A percentile compares a stretch with the other conserved stretches of the same genome.
phyloP scores from a whole-genome alignment of 2,329 filamentous ascomycete genomes.

The Penicillium brevicompactum region DNA sequence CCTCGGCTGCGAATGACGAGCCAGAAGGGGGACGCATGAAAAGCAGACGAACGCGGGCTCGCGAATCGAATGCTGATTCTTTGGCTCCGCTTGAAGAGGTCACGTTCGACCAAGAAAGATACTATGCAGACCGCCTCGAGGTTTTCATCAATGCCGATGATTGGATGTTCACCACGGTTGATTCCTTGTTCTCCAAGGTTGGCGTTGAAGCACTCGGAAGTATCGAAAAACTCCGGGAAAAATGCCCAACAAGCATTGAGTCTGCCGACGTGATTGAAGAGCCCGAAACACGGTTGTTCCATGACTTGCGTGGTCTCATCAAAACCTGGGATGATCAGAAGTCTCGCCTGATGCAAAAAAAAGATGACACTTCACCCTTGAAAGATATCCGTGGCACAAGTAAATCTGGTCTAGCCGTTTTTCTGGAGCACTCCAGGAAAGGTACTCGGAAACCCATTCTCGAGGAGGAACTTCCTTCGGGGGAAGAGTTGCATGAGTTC shows the following conservation, averaged over 20 bases:
- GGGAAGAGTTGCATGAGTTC: conserved; percentile 44
- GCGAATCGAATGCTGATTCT: conserved; percentile 57
- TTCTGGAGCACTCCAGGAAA: conserved; percentile 59
- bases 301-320: conserved; percentile 48
- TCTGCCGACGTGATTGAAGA: conserved; percentile 19
- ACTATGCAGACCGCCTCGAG: conserved; percentile 58
- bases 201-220: conserved; percentile 50
- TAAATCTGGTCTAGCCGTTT: conserved; percentile 54
- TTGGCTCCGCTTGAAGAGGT: conserved; percentile 49
- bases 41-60: conserved; percentile 62
- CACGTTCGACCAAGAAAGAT: conserved; percentile 55
- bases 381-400: conserved; percentile 51
- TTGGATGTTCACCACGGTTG: conserved; percentile 57
- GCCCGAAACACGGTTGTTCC: conserved; percentile 34
- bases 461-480: conserved; percentile 43
- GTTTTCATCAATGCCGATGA: conserved; percentile 58
- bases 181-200: conserved; percentile 55
- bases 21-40: conserved; percentile 59
- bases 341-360: conserved; percentile 47
- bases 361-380: conserved; percentile 52
- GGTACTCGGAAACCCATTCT: conserved; percentile 41
- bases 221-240: conserved; percentile 41
- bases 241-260: conserved; percentile 20
- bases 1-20: conserved; percentile 61
- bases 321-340: conserved; percentile 50